These are phyloP conservation scores for Takakia lepidozioides DNA, from an alignment of 225 moss, liverwort and hornwort species.

Conservation along the genomic window DNA sequence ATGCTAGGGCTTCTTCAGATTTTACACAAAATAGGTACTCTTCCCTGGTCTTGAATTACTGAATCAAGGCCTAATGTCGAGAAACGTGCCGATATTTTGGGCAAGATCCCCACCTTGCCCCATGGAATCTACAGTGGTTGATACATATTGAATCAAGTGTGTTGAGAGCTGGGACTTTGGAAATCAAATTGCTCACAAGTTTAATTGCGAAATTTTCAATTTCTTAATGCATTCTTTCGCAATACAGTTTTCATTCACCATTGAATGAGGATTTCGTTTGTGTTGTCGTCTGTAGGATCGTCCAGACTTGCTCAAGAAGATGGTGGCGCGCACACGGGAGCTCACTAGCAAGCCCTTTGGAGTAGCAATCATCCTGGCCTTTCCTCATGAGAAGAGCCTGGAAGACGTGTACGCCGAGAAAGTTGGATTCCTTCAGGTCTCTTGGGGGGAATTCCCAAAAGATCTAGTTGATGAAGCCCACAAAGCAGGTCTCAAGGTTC, in stretches of 20 bases:
- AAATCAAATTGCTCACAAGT: no score
- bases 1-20: no score
- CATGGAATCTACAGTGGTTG: no score
- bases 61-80: no score
- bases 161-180: no score
- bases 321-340: conserved; percentile 65
- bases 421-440: conserved; percentile 58
- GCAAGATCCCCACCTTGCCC: no score
- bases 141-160: no score
- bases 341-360: conserved; percentile 77
- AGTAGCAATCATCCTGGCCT: conserved; percentile 58
- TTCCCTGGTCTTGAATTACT: no score
- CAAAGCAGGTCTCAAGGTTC: conserved; percentile 64
- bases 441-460: conserved; percentile 66
- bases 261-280: not conserved
- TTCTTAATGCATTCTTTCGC: no score
- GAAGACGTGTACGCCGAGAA: conserved; percentile 59
- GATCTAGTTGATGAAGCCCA: conserved; percentile 49
- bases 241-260: not conserved
- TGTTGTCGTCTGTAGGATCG: conserved; percentile 32
- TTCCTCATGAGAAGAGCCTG: conserved; percentile 46
- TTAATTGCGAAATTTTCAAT: no score
- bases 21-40: no score
- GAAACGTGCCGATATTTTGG: no score
- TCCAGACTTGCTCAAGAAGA: conserved; percentile 46